These are phyloP conservation scores for Hydnum rufescens DNA, from an alignment of 768 basidiomycete species.

Conservation along the genomic window DNA sequence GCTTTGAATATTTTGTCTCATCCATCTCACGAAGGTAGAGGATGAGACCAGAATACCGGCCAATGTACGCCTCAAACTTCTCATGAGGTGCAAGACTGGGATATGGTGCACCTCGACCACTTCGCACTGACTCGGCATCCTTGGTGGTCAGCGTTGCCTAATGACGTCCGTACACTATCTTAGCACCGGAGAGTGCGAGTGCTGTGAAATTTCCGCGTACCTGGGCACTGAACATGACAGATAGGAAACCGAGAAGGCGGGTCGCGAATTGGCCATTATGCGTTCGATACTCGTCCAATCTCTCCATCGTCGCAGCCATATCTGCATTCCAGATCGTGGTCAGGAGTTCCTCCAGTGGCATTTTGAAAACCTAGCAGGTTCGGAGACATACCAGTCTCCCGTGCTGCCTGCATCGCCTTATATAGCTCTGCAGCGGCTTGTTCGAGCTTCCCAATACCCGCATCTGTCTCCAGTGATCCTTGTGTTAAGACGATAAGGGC, in stretches of 20 bases:
- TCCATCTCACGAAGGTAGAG: constrained; percentile 96
- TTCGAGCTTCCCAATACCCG: constrained; percentile 62
- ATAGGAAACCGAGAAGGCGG: constrained; percentile 69
- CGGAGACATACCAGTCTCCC: constrained; percentile 48
- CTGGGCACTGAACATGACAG: constrained; percentile 83
- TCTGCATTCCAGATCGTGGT: too few relatives aligned
- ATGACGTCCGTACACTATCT: too few relatives aligned
- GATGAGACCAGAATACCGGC: constrained; percentile 74
- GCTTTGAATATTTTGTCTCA: constrained; percentile 62
- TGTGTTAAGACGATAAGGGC: constrained; percentile 62
- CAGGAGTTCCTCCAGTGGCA: neutral
- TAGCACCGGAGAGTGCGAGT: constrained; percentile 1
- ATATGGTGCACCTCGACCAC: constrained; percentile 24
- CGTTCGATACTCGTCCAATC: constrained; percentile 75
- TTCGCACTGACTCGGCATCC: neutral
- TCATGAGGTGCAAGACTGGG: constrained; percentile 35
- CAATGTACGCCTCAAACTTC: constrained; percentile 63
- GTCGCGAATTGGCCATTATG: constrained; percentile 89
- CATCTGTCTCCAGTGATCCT: constrained; percentile 66
- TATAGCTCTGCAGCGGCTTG: constrained; percentile 75
- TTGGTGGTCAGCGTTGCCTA: neutral
- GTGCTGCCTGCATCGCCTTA: constrained; percentile 77
- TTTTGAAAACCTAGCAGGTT: neutral
- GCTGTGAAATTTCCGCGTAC: constrained; percentile 22
- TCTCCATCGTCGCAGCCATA: constrained; percentile 94